Percentiles rank a stretch among this genome's conserved stretches.
Conservation (phyloP, 345 rosid genomes). For the Xanthoceras sorbifolium region DNA sequence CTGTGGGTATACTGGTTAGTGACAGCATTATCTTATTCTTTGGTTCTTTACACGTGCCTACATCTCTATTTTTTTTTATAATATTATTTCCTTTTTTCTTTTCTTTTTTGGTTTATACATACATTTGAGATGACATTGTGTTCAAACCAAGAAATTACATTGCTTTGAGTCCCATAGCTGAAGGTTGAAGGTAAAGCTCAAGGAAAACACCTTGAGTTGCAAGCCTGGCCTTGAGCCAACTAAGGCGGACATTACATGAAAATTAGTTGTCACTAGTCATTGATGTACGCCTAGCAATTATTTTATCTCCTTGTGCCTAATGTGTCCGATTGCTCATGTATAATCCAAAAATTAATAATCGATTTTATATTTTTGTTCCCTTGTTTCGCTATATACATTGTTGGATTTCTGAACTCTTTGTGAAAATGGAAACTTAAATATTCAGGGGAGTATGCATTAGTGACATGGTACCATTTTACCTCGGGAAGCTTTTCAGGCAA, state of each 20-base stretch:
- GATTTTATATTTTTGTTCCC: background rate
- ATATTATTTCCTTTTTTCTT: background rate
- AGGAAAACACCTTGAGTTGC: constrained; percentile 3
- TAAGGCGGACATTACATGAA: background rate
- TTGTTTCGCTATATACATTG: background rate
- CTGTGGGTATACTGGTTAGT: constrained; percentile 89
- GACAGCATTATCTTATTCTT: constrained; percentile 18
- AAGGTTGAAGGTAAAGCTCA: background rate
- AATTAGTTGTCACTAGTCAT: background rate
- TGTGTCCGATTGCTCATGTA: too few relatives aligned
- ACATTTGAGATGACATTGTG: background rate
- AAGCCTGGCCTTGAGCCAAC: background rate
- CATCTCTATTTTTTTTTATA: background rate
- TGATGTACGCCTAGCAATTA: background rate
- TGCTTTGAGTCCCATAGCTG: constrained; percentile 11
- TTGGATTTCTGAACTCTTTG: constrained; percentile 12
- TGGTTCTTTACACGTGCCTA: background rate
- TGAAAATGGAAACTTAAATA: constrained; percentile 23
- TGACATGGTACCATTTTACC: constrained; percentile 92
- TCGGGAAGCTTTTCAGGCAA: constrained; percentile 73
- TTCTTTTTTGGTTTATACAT: background rate
- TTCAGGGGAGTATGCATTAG: constrained; percentile 90
- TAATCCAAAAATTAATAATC: too few relatives aligned
- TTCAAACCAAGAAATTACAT: background rate
- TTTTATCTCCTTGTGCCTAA: background rate